Conservation (phyloP, 768 basidiomycete genomes). For the Tylopilus plumbeoviolaceoides region DNA sequence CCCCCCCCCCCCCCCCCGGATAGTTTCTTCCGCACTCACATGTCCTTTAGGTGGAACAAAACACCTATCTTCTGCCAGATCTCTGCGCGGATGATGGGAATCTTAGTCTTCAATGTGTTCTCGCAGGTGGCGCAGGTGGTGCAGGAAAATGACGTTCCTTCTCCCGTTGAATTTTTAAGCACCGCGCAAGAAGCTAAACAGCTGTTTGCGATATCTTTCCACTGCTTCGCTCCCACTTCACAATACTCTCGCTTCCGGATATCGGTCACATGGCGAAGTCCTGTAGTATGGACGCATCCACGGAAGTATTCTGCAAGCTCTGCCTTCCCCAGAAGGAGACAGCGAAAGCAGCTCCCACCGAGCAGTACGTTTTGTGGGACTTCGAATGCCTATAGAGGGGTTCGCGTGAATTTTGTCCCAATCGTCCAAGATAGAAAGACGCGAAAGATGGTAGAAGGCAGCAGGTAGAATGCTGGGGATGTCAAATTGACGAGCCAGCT, state of each 20-base stretch:
- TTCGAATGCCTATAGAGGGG: neutral
- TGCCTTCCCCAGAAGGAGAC: constrained; percentile 15
- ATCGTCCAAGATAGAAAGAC: constrained; percentile 15
- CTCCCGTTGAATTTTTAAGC: neutral
- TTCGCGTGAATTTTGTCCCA: constrained; percentile 11
- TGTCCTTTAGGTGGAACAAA: constrained; percentile 7
- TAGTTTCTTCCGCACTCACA: neutral
- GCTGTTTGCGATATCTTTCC: neutral
- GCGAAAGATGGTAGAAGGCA: constrained; percentile 46
- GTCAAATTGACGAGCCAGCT: constrained; percentile 39
- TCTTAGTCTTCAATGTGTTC: neutral
- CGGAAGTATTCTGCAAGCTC: neutral
- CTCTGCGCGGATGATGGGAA: neutral
- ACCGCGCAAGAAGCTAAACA: too few relatives aligned
- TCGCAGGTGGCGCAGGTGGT: neutral
- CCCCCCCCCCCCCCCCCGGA: too few relatives aligned
- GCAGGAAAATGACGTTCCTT: too few relatives aligned
- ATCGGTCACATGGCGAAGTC: neutral
- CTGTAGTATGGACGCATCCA: neutral
- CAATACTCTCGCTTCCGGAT: neutral
- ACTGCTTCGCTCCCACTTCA: neutral
- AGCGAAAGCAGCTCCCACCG: constrained; percentile 22
- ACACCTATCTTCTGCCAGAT: constrained; percentile 4
- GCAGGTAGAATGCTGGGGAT: constrained; percentile 43
- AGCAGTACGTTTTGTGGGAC: constrained; percentile 14